Conservation (phyloP, 169 alveolate species). For the Cryptosporidium sp. region DNA sequence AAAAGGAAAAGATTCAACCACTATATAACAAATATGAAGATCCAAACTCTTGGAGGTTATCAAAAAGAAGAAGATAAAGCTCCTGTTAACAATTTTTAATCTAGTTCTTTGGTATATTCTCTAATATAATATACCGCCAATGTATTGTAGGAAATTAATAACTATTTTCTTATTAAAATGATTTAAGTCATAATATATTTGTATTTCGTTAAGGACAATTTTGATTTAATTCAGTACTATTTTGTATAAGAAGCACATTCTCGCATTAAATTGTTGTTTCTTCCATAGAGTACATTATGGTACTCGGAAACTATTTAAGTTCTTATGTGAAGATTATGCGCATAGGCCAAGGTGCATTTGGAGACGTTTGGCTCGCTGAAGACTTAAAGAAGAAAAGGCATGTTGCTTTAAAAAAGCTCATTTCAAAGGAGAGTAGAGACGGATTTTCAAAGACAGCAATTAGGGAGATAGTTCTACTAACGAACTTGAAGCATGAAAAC, state of each 20-base stretch:
- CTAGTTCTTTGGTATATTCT: not conserved
- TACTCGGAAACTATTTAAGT: slow-evolving; percentile 10
- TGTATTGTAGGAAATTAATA: not conserved
- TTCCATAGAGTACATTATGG: not conserved
- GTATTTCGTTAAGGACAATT: not conserved
- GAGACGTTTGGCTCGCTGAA: slow-evolving; percentile 92
- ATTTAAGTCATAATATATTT: not conserved
- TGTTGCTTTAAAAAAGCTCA: slow-evolving; percentile 89
- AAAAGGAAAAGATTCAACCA: slow-evolving; percentile 95
- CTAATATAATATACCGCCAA: slow-evolving; percentile 25
- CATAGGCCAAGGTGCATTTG: slow-evolving; percentile 92
- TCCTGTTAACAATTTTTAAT: not conserved
- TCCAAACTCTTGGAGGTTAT: slow-evolving; percentile 97
- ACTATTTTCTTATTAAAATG: not conserved
- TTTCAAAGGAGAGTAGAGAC: slow-evolving; percentile 87
- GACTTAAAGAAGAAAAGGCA: slow-evolving; percentile 83
- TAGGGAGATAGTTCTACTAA: slow-evolving; percentile 86
- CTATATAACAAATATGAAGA: slow-evolving; percentile 95
- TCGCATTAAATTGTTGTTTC: not conserved
- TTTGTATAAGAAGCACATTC: not conserved
- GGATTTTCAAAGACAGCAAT: slow-evolving; percentile 91
- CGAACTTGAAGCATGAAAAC: slow-evolving; percentile 85
- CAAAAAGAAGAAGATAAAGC: slow-evolving; percentile 92
- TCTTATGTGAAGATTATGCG: slow-evolving; percentile 87
- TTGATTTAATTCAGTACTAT: not conserved